phyloP scores from a whole-genome alignment of 2,329 filamentous ascomycete species.

The Rhexocercosporidium sp. region DNA sequence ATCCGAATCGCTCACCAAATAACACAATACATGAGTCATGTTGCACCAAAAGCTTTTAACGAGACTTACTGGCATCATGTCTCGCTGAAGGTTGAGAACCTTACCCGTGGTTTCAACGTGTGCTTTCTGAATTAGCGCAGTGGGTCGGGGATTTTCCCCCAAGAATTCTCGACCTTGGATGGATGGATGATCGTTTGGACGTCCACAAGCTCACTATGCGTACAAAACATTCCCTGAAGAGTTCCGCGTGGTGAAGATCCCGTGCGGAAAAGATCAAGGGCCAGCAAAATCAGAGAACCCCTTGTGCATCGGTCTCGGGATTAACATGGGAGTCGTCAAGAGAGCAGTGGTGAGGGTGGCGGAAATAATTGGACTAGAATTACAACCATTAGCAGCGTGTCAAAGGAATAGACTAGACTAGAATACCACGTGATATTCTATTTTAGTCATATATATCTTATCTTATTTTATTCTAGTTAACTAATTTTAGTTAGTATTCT shows the following conservation, averaged over 20 bases:
- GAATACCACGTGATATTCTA: no score
- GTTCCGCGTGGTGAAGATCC: not conserved
- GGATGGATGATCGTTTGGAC: not conserved
- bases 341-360: not conserved
- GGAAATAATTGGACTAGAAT: not conserved
- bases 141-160: not conserved
- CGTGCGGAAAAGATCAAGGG: not conserved
- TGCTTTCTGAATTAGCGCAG: not conserved
- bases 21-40: not conserved
- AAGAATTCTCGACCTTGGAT: not conserved
- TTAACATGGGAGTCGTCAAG: not conserved
- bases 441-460: no score
- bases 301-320: not conserved
- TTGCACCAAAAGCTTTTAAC: not conserved
- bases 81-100: not conserved
- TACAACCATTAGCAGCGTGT: no score
- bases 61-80: not conserved
- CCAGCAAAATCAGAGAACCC: not conserved
- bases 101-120: not conserved
- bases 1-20: not conserved
- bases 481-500: no score
- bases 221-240: not conserved
- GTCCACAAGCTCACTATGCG: not conserved
- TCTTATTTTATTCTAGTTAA: no score
- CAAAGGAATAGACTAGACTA: no score